Base-by-base conservation (phyloP, 1,284 basidiomycete genomes). In the Kwoniella shivajii region DNA sequence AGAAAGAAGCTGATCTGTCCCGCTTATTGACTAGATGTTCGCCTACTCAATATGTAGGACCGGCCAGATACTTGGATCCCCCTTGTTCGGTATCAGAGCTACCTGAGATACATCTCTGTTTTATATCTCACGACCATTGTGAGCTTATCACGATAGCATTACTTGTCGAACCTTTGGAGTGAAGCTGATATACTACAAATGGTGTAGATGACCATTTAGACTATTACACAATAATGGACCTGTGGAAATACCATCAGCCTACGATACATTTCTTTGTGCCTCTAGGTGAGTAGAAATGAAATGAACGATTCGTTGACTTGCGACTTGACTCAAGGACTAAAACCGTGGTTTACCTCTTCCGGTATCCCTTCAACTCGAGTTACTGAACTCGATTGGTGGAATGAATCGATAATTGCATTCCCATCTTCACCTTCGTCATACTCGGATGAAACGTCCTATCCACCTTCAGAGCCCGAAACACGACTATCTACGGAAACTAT, bases 121-220 rank as follows among this genome's bases (percentile, higher is more conserved):
- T 67, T 41, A 78, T 78, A 45, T 73, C 70, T 2, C 77, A 78
- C 55, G 75, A 78, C 57, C 77, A 78, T 51, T 78, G 75, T 76
- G 57, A 57, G 74, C 64, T 13, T 29, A 6, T 26, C 14, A 10
- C 37, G 14, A 29, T 33, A 9, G 34, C 14, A 36, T n/a, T 18
- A n/a, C 9, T 22, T 34, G 22, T 3, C 10, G 18, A 34, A 29
- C 31, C 24, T 34, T 36, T 46, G 18, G 30, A 20, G 27, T 18
- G 26, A 46, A 46, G 46, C 46, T 50, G 42, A 45, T 27, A 16
- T 26, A 38, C 36, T 24, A 54, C 14, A n/a, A n/a, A 7, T 9
- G 44, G 24, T 4, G 3, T 50, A 77, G 75, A 78, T 50, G 77
- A 78, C 59, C 77, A 78, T 58, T 64, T 78, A 13, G 77, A 78